These are phyloP conservation scores for Chaetomiaceae sp. DNA, from an alignment of 2,329 filamentous ascomycete species.

Conservation along the genomic window DNA sequence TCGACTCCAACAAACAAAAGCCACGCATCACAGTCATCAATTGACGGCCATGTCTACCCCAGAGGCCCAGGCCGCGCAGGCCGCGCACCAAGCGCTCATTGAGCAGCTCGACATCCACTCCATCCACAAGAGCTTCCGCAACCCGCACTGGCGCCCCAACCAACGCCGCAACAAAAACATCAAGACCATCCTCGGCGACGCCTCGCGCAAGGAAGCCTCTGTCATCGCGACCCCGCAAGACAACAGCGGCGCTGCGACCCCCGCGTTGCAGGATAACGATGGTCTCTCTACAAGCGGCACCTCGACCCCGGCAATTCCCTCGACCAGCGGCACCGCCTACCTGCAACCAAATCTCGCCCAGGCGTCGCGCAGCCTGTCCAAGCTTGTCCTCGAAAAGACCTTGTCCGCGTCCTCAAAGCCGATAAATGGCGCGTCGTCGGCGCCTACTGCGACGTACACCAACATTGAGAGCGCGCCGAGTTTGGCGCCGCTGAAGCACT, in stretches of 20 bases:
- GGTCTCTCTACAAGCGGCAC: constrained; percentile 55
- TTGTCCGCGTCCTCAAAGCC: constrained; percentile 43
- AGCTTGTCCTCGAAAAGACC: constrained; percentile 76
- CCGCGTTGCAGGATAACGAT: constrained; percentile 44
- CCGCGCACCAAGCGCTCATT: constrained; percentile 80
- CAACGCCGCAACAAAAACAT: constrained; percentile 98
- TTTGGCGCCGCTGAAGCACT: constrained; percentile 76
- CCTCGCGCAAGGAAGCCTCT: constrained; percentile 83
- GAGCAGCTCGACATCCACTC: constrained; percentile 88
- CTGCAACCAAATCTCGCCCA: constrained; percentile 74
- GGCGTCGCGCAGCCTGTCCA: constrained; percentile 79
- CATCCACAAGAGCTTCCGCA: constrained; percentile 85
- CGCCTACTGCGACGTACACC: constrained; percentile 80
- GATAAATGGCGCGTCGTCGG: constrained; percentile 39
- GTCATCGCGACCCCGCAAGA: constrained; percentile 73
- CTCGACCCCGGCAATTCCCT: constrained; percentile 53
- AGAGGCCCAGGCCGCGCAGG: constrained; percentile 72
- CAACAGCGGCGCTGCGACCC: constrained; percentile 70
- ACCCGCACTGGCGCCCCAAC: constrained; percentile 82
- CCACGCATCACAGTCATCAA: constrained; percentile 8
- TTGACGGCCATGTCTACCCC: constrained; percentile 34
- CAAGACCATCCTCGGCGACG: constrained; percentile 91
- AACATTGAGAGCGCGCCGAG: constrained; percentile 91
- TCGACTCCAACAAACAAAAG: too few species aligned
- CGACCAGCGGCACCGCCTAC: constrained; percentile 35